A percentile compares a stretch with the other conserved stretches of the same genome.
phyloP scores from a whole-genome alignment of 2,329 filamentous ascomycete genomes.

The Fusarium tuaranense region DNA sequence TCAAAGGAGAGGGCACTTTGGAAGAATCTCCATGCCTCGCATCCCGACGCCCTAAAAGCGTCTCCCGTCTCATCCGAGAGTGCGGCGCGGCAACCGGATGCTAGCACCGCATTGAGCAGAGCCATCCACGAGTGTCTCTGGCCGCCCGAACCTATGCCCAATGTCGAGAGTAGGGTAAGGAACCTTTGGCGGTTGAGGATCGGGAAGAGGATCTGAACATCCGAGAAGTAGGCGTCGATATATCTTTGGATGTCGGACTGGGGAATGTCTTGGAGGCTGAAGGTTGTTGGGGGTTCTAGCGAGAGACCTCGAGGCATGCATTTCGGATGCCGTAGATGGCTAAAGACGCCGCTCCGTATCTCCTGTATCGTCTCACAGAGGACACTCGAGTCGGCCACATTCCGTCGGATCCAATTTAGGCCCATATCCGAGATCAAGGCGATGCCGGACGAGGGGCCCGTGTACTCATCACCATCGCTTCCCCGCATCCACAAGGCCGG shows the following conservation, averaged over 20 bases:
- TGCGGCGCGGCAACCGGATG: constrained; percentile 9
- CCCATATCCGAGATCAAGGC: constrained; percentile 5
- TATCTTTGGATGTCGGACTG: background rate
- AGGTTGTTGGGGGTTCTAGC: background rate
- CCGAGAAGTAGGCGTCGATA: background rate
- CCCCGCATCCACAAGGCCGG: constrained; percentile 6
- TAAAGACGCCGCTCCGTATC: background rate
- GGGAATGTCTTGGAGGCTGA: background rate
- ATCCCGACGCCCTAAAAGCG: constrained; percentile 1
- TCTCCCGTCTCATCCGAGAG: constrained; percentile 4
- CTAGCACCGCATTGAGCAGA: constrained; percentile 5
- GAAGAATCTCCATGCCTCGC: background rate
- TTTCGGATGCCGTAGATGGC: background rate
- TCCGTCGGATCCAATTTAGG: constrained; percentile 2
- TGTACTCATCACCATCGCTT: constrained; percentile 11
- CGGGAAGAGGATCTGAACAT: background rate
- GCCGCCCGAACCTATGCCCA: background rate
- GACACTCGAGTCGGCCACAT: background rate
- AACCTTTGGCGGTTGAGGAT: background rate
- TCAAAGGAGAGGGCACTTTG: background rate
- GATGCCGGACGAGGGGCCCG: constrained; percentile 13
- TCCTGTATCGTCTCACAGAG: background rate
- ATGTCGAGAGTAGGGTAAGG: background rate
- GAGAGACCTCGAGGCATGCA: background rate
- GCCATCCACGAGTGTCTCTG: constrained; percentile 3